Conservation (phyloP, 2,329 filamentous ascomycete genomes). For the Periconia digitata region DNA sequence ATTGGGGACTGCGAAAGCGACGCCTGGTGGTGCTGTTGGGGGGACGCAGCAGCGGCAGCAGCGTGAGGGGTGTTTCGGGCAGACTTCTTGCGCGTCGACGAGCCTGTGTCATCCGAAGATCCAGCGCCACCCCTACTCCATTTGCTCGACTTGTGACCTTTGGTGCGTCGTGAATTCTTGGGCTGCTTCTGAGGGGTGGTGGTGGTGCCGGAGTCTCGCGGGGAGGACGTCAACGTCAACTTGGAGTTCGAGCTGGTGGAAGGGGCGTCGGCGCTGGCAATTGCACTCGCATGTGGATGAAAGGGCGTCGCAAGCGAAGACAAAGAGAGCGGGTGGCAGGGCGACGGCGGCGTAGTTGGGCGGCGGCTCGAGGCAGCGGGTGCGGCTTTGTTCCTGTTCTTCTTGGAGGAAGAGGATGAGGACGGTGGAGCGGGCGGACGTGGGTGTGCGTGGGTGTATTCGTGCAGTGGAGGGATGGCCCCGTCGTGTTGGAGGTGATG, state of each 20-base stretch:
- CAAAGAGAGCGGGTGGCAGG: conserved; percentile 13
- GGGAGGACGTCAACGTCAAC: conserved; percentile 34
- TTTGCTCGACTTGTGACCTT: conserved; percentile 27
- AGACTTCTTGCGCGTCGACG: conserved; percentile 26
- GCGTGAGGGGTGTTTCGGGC: conserved; percentile 20
- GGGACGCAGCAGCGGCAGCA: conserved; percentile 19
- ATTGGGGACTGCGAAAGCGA: conserved; percentile 14
- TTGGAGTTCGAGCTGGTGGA: conserved; percentile 26
- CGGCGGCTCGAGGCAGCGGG: conserved; percentile 11
- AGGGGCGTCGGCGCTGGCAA: conserved; percentile 28
- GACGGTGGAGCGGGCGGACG: not conserved
- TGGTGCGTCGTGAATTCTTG: conserved; percentile 29
- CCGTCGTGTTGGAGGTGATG: no score
- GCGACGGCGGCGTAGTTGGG: conserved; percentile 11
- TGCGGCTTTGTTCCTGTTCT: conserved; percentile 26
- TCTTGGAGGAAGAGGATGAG: conserved; percentile 9
- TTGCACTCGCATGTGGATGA: conserved; percentile 30
- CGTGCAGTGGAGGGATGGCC: no score
- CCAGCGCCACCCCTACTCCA: conserved; percentile 31
- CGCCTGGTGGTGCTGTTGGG: conserved; percentile 18
- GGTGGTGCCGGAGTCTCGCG: no score
- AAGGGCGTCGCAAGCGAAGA: conserved; percentile 9
- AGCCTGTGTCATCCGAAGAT: conserved; percentile 32
- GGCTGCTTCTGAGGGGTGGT: conserved; percentile 28
- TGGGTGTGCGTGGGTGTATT: not conserved